These are phyloP conservation scores for Pseudopyrenochaeta lycopersici DNA, from an alignment of 2,329 filamentous ascomycete species.

Conservation along the genomic window DNA sequence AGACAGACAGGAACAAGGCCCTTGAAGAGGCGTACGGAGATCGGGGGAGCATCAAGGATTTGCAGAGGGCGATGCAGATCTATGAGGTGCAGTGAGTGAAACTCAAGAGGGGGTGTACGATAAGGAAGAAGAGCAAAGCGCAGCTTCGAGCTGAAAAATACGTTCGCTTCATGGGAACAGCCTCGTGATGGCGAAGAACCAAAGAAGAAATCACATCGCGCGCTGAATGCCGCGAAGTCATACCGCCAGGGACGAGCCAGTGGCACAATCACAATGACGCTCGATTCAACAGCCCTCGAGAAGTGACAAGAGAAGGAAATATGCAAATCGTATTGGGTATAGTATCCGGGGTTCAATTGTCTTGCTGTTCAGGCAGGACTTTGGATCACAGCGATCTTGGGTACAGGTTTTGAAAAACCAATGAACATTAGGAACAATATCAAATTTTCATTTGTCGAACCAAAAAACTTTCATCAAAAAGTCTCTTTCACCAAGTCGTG, in stretches of 20 bases:
- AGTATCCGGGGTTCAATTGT: background rate
- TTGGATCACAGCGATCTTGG: background rate
- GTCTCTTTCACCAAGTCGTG: background rate
- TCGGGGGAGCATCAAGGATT: slow-evolving; percentile 53
- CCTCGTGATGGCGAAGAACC: background rate
- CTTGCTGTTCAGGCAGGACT: background rate
- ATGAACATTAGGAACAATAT: background rate
- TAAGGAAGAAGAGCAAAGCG: slow-evolving; percentile 3
- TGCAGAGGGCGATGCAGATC: slow-evolving; percentile 55
- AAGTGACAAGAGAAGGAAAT: slow-evolving; percentile 12
- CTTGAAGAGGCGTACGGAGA: slow-evolving; percentile 59
- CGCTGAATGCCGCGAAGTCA: slow-evolving; percentile 15
- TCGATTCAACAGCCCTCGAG: slow-evolving; percentile 9
- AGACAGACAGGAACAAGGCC: slow-evolving; percentile 48
- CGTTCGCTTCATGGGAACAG: slow-evolving; percentile 2
- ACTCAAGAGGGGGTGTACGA: background rate
- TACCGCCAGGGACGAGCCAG: no score
- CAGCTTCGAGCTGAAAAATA: slow-evolving; percentile 14
- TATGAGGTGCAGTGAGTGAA: slow-evolving; percentile 52
- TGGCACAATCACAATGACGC: background rate
- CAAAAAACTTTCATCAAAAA: background rate
- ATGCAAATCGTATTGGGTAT: slow-evolving; percentile 5
- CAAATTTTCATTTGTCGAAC: background rate
- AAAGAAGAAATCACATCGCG: slow-evolving; percentile 9
- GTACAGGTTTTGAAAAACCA: background rate